These are phyloP conservation scores for Arctium lappa DNA, from an alignment of 129 eudicot genomes.

Conservation along the genomic window DNA sequence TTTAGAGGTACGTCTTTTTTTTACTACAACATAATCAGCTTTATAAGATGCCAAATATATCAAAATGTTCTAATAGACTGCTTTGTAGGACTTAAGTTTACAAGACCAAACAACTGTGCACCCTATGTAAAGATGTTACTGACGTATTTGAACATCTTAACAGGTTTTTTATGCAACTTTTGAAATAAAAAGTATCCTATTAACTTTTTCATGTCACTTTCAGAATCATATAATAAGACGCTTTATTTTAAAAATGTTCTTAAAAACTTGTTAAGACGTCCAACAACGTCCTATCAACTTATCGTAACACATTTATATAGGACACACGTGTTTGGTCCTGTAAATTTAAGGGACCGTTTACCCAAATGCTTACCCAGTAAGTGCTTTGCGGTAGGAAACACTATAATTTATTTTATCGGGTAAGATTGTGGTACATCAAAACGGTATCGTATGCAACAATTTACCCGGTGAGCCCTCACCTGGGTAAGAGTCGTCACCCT, in stretches of 20 bases:
- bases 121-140: background rate
- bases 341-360: no score
- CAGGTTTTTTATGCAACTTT: background rate
- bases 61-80: background rate
- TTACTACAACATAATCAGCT: background rate
- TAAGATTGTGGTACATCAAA: no score
- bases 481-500: no score
- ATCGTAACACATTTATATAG: background rate
- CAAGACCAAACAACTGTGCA: background rate
- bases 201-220: background rate
- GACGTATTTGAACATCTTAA: background rate
- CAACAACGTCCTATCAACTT: background rate
- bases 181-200: background rate
- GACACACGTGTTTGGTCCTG: background rate
- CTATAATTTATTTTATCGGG: no score
- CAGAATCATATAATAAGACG: background rate
- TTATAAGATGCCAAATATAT: background rate
- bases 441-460: no score
- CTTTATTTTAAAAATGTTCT: background rate
- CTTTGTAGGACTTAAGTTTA: background rate
- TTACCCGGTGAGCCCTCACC: no score
- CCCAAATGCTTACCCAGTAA: no score
- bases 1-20: constrained; percentile 47
- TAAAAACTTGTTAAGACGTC: background rate
- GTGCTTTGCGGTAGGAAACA: no score